A percentile compares a stretch with the other conserved stretches of the same genome.
Conservation (phyloP, 345 rosid species). For the Eucalyptus polybractea region DNA sequence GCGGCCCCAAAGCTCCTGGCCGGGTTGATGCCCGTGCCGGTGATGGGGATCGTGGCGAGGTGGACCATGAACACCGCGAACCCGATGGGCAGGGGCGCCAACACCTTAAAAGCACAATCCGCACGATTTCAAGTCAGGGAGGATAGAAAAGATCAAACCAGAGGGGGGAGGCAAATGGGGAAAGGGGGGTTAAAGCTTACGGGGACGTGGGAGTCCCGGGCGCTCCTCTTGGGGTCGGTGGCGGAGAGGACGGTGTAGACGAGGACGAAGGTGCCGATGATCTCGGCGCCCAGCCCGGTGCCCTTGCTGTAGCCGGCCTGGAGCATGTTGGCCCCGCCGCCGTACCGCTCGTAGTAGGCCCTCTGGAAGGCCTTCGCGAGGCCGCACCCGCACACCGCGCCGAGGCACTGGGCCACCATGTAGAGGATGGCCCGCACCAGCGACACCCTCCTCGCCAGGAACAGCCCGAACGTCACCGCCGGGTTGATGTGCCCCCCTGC, state of each 20-base stretch:
- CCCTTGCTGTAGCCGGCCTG: constrained; percentile 41
- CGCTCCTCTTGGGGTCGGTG: constrained; percentile 53
- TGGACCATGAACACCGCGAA: constrained; percentile 68
- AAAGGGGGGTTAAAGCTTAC: constrained; percentile 2
- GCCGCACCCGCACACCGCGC: constrained; percentile 57
- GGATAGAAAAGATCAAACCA: neutral
- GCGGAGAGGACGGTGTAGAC: constrained; percentile 63
- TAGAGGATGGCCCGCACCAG: constrained; percentile 43
- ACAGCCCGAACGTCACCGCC: constrained; percentile 57
- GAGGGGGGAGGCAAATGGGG: neutral
- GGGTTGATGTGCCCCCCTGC: constrained; percentile 72
- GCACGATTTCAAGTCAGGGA: neutral
- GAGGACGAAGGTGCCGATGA: constrained; percentile 53
- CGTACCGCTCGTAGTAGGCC: constrained; percentile 30
- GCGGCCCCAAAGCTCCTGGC: constrained; percentile 67
- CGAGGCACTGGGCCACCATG: constrained; percentile 60
- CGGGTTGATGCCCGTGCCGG: constrained; percentile 68
- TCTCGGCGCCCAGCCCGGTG: constrained; percentile 55
- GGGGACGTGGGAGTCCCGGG: constrained; percentile 57
- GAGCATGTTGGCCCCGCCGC: constrained; percentile 54
- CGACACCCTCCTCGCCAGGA: constrained; percentile 52
- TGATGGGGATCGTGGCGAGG: constrained; percentile 59
- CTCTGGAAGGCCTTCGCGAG: constrained; percentile 49
- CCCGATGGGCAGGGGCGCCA: constrained; percentile 61
- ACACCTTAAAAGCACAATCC: constrained; percentile 9